phyloP scores from a whole-genome alignment of 2,329 filamentous ascomycete genomes.

The Ophiostoma pallidulum region DNA sequence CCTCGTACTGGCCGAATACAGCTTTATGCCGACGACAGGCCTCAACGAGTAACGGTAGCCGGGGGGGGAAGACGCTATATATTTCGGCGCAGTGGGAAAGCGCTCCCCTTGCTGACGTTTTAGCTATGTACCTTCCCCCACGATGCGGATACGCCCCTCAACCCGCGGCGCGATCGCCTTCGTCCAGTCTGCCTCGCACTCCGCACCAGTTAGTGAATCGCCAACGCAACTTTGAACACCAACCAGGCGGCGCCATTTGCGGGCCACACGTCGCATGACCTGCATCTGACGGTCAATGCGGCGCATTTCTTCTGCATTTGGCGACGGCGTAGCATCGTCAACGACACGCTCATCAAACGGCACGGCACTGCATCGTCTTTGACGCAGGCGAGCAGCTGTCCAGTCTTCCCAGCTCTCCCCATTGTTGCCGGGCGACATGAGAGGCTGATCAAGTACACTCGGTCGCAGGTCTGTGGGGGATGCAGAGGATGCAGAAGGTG shows the following conservation, averaged over 20 bases:
- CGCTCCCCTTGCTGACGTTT: too few relatives aligned
- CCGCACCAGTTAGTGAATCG: slow-evolving; percentile 48
- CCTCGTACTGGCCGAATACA: too few relatives aligned
- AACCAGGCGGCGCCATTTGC: slow-evolving; percentile 63
- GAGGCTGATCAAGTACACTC: neutral
- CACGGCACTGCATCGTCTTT: slow-evolving; percentile 23
- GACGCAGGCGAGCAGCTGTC: slow-evolving; percentile 28
- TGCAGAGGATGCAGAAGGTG: neutral
- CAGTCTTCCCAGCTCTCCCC: slow-evolving; percentile 28
- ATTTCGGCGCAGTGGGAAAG: too few relatives aligned
- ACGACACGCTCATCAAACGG: slow-evolving; percentile 37
- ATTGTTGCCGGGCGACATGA: neutral
- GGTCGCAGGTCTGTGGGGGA: neutral
- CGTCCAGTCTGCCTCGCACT: slow-evolving; percentile 64
- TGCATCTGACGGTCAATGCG: slow-evolving; percentile 39
- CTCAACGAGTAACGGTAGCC: too few relatives aligned
- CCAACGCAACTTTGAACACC: slow-evolving; percentile 47
- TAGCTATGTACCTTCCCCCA: slow-evolving; percentile 21
- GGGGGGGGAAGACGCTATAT: too few relatives aligned
- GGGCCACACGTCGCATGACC: slow-evolving; percentile 58
- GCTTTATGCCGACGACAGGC: too few relatives aligned
- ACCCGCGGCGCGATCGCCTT: slow-evolving; percentile 66
- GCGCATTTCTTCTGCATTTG: slow-evolving; percentile 32
- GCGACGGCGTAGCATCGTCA: slow-evolving; percentile 27
- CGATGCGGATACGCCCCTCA: slow-evolving; percentile 62